phyloP scores from a whole-genome alignment of 73 alveolate genomes.

The Paramecium caudatum region DNA sequence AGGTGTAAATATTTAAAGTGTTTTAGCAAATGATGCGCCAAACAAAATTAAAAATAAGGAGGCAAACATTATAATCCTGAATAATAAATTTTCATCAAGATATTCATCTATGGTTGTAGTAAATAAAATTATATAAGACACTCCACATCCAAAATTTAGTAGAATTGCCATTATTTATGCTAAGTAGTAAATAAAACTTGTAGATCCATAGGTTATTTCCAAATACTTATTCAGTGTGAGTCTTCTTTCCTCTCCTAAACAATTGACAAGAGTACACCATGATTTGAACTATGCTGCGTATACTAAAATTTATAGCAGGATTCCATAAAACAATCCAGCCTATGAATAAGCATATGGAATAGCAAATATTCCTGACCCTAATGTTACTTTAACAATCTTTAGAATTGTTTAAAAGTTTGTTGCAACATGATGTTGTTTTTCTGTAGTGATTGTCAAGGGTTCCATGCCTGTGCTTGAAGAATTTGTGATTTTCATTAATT shows the following conservation, averaged over 20 bases:
- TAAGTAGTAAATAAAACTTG: background rate
- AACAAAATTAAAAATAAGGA: background rate
- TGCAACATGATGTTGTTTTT: background rate
- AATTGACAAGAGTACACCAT: slow-evolving; percentile 55
- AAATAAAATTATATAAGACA: slow-evolving; percentile 32
- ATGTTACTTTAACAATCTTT: background rate
- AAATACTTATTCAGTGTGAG: background rate
- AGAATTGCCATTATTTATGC: background rate
- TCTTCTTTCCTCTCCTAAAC: slow-evolving; percentile 40
- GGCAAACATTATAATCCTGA: background rate
- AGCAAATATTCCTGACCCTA: slow-evolving; percentile 62
- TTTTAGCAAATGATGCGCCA: background rate
- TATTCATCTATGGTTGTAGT: background rate
- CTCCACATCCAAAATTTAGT: slow-evolving; percentile 36
- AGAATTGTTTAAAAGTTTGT: slow-evolving; percentile 2
- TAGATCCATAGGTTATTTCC: background rate
- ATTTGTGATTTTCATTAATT: background rate
- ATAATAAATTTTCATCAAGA: background rate
- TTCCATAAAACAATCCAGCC: slow-evolving; percentile 23
- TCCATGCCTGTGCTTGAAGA: background rate
- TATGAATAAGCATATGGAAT: slow-evolving; percentile 50
- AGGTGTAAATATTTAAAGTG: background rate
- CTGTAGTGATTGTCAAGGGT: background rate
- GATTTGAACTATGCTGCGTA: background rate
- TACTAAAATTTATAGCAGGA: background rate